These are phyloP conservation scores for Diplotaxis tenuifolia DNA, from an alignment of 345 rosid species.

Conservation along the genomic window DNA sequence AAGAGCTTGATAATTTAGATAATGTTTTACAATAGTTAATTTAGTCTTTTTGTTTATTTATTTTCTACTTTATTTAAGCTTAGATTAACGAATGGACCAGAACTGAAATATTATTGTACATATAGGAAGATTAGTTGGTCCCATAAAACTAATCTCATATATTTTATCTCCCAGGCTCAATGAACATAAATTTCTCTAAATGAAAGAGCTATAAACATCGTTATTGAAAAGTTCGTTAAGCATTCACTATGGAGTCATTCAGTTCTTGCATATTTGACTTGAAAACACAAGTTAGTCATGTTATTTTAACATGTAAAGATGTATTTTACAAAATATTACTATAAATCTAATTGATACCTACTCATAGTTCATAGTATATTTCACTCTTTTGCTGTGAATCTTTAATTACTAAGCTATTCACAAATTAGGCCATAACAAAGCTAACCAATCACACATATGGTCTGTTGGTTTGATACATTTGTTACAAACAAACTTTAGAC, in stretches of 20 bases:
- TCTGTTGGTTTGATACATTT: neutral
- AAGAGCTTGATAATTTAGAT: constrained; percentile 29
- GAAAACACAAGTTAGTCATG: neutral
- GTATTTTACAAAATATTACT: neutral
- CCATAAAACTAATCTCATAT: neutral
- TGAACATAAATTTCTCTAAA: constrained; percentile 12
- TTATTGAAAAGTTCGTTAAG: neutral
- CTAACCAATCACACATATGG: neutral
- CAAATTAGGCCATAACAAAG: neutral
- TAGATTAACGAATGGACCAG: constrained; percentile 31
- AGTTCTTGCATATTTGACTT: neutral
- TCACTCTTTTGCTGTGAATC: neutral
- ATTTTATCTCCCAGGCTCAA: constrained; percentile 18
- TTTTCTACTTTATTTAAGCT: neutral
- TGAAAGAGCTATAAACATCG: neutral
- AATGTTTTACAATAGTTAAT: constrained; percentile 17
- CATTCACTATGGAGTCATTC: no score
- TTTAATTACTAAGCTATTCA: neutral
- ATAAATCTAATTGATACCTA: no score
- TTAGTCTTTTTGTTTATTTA: neutral
- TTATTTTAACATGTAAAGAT: neutral
- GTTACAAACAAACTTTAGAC: neutral
- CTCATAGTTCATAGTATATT: no score
- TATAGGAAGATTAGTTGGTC: constrained; percentile 18
- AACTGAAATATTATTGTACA: constrained; percentile 4